Evolutionary conservation across 257 asterid genomes (phyloP).

Genomic region (Nicotiana tomentosiformis): DNA sequence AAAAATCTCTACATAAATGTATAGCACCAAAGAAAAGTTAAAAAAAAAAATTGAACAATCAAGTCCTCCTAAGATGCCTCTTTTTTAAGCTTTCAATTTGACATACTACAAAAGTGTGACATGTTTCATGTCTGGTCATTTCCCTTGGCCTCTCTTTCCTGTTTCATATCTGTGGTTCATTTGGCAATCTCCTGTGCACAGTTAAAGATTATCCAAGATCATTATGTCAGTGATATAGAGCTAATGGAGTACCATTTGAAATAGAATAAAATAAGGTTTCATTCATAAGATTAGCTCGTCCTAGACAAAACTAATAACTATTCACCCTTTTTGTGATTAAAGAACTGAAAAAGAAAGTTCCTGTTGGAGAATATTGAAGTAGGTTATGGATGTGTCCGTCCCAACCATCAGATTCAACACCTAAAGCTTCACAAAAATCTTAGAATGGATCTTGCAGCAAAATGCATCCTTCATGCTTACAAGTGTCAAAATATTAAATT

Average conservation of each 20-base stretch:
- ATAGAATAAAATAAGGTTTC: no score
- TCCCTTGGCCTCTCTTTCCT: no score
- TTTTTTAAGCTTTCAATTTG: background rate
- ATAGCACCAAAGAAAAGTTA: no score
- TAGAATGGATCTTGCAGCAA: constrained; percentile 52
- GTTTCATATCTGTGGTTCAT: no score
- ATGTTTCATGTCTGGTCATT: background rate
- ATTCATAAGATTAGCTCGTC: no score
- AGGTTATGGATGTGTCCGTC: constrained; percentile 9
- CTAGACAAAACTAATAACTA: background rate
- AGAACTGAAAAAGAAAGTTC: background rate
- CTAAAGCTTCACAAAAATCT: constrained; percentile 42
- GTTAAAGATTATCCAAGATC: no score
- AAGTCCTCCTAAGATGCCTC: background rate
- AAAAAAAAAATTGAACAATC: background rate
- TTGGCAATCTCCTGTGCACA: no score
- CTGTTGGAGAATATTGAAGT: constrained; percentile 26
- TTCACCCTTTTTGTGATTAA: background rate
- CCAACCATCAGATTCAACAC: constrained; percentile 33
- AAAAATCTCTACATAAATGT: background rate
- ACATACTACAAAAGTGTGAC: constrained; percentile 34
- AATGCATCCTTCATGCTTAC: constrained; percentile 41
- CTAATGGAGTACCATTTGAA: background rate
- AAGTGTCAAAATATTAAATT: constrained; percentile 43
- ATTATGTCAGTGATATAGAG: no score